Percentiles rank a stretch among this genome's conserved stretches.
These are phyloP conservation scores for Trichoderma koningii DNA, from an alignment of 2,329 filamentous ascomycete genomes.

Conservation along the genomic window DNA sequence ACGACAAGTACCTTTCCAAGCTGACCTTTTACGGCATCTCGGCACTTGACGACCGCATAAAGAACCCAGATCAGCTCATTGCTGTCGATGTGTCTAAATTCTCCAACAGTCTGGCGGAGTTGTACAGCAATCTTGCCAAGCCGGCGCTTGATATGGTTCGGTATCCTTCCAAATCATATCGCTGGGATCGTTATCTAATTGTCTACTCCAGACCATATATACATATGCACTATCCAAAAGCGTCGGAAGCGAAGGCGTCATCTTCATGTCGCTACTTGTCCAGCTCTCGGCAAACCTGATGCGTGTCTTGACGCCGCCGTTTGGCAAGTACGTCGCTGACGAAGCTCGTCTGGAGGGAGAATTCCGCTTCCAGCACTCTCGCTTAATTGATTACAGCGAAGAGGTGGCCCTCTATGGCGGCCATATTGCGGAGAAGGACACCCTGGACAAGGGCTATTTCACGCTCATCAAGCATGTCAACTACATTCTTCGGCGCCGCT, in stretches of 20 bases:
- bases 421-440: slow-evolving; percentile 93
- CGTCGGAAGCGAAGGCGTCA: slow-evolving; percentile 93
- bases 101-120: slow-evolving; percentile 88
- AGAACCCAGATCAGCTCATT: slow-evolving; percentile 96
- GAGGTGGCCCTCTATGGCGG: slow-evolving; percentile 91
- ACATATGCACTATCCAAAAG: slow-evolving; percentile 91
- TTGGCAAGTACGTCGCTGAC: slow-evolving; percentile 96
- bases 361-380: slow-evolving; percentile 91
- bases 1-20: slow-evolving; percentile 93
- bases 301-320: slow-evolving; percentile 91
- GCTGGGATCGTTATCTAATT: too few species aligned
- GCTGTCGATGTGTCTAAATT: slow-evolving; percentile 96
- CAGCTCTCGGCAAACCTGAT: slow-evolving; percentile 91
- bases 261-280: slow-evolving; percentile 92
- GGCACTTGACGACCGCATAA: slow-evolving; percentile 93
- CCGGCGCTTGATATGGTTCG: slow-evolving; percentile 86
- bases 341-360: slow-evolving; percentile 93
- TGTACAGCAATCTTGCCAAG: slow-evolving; percentile 96
- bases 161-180: neutral
- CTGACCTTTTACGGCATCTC: slow-evolving; percentile 98
- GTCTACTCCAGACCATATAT: slow-evolving; percentile 69
- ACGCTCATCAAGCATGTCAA: slow-evolving; percentile 99
- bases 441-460: slow-evolving; percentile 96
- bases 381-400: slow-evolving; percentile 93
- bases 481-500: slow-evolving; percentile 81